Evolutionary conservation across 306 rosid genomes (phyloP), one percentile per base, ranked within the genome.

Genomic region (Cicer pinnatifidum): DNA sequence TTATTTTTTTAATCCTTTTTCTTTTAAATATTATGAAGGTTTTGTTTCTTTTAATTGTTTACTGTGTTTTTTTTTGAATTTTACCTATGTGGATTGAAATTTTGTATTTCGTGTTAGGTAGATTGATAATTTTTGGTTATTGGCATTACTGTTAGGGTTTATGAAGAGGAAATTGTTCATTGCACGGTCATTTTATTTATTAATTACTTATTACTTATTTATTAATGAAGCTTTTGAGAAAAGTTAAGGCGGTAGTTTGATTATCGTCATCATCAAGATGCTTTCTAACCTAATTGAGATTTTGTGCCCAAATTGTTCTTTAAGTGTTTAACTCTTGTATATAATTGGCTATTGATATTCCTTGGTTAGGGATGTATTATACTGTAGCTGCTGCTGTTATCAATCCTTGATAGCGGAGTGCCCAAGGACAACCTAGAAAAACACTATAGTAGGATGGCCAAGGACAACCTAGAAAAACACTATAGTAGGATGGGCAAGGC

Each of bases 81-180:
- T 44, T 39, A 43, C 10, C 28, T 1, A 79, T 41, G 1, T 19
- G n/a, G 17, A 8, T n/a, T 65, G 8, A 9, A 6, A 40, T 33
- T 59, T 40, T 80, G 61, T 45, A 8, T 12, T 52, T 62, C 6
- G 40, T 9, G 35, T 44, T 19, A 9, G n/a, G 38, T 40, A 10
- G 38, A 23, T 53, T 65, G 8, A 1, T 11, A 2, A 1, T 33
- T 63, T 69, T 3, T 45, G 28, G 61, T 38, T 41, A 9, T 12
- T 75, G n/a, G 13, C 76, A 23, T 67, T 60, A 50, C 6, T 28
- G 7, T 64, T 62, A 38, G 82, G 78, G 73, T 75, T 78, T 71
- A n/a, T 75, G 69, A 16, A 5, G 57, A 11, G 16, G 52, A n/a
- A 52, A 47, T 38, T 62, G 28, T 66, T 57, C 13, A 1, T 2